These are phyloP conservation scores for Trypanosoma platydactyli DNA, from an alignment of 208 protist species.

Conservation along the genomic window DNA sequence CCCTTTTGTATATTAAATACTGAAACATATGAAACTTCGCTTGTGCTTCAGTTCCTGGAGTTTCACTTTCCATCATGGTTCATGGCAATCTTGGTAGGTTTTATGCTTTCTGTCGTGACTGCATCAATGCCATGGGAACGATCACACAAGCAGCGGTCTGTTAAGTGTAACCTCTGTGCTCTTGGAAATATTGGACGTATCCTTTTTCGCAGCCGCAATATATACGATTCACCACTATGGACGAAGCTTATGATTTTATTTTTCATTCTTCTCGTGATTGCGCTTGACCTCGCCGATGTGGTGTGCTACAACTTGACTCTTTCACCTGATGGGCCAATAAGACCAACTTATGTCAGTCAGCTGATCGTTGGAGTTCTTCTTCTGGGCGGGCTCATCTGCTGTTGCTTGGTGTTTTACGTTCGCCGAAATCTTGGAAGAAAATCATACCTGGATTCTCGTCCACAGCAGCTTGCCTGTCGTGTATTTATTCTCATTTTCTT, in stretches of 20 bases:
- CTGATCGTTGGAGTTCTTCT: constrained; percentile 40
- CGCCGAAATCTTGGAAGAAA: constrained; percentile 68
- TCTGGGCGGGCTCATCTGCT: constrained; percentile 52
- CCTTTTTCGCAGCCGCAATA: constrained; percentile 37
- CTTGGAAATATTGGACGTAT: constrained; percentile 16
- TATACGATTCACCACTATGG: constrained; percentile 80
- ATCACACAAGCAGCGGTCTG: neutral
- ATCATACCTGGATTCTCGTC: constrained; percentile 80
- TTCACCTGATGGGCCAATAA: constrained; percentile 14
- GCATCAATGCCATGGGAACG: constrained; percentile 67
- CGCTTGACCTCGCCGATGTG: constrained; percentile 47
- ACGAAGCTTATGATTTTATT: constrained; percentile 57
- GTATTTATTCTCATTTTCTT: constrained; percentile 72
- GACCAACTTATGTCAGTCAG: constrained; percentile 29
- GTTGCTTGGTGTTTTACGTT: constrained; percentile 58
- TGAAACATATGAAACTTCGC: constrained; percentile 28
- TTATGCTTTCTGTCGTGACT: constrained; percentile 87
- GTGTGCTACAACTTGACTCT: constrained; percentile 25
- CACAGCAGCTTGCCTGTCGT: constrained; percentile 86
- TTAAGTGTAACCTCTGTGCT: constrained; percentile 12
- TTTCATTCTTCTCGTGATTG: constrained; percentile 51
- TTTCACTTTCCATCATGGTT: constrained; percentile 79
- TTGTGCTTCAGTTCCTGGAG: constrained; percentile 75
- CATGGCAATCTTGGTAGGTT: constrained; percentile 57
- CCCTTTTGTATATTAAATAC: constrained; percentile 60